Base-by-base conservation (phyloP, 169 alveolate genomes). In the Plasmodium sp. region DNA sequence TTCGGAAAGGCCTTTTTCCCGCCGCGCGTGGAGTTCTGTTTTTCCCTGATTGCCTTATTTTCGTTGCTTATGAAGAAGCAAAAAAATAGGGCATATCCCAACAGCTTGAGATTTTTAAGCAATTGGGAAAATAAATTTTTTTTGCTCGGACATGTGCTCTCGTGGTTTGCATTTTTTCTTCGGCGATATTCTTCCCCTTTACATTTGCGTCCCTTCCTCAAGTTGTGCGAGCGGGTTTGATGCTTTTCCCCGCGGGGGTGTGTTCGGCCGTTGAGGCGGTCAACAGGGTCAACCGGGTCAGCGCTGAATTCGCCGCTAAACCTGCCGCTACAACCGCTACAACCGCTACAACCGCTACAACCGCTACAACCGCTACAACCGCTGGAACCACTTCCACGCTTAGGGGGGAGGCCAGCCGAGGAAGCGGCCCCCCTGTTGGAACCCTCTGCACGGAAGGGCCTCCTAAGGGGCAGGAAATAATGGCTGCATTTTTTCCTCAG, bases 21-120 rank as follows among this genome's bases (percentile, higher is more conserved):
- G 18, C 31, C 51, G 22, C 82, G 41, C 41, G 22, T 58, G 74
- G 74, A 58, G 22, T 16, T 58, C n/a, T 58, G 81, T 33, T 31
- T 83, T 34, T 62, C 93, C 75, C 73, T 84, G 18, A 18, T 71
- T 84, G 84, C 16, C 75, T 74, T 84, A 43, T 72, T 73, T 43
- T 71, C 18, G 12, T 58, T 84, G 34, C 84, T 84, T 18, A 84
- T 43, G 79, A 84, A 84, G 34, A 84, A 84, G 7, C 93, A 71
- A 27, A 84, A 84, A 84, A 84, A 73, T 73, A 84, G 74, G 51
- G 84, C 93, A 84, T 84, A 84, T 48, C 93, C 84, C 51, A 84
- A 71, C 18, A 84, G 39, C 58, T 72, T 84, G 39, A 84, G 75
- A 9, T 84, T 84, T 39, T 73, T 72, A 45, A 84, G 27, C 56